A percentile compares a stretch with the other conserved stretches of the same genome.
Conservation (phyloP, 2,329 filamentous ascomycete species). For the Exophiala phaeomuriformis region DNA sequence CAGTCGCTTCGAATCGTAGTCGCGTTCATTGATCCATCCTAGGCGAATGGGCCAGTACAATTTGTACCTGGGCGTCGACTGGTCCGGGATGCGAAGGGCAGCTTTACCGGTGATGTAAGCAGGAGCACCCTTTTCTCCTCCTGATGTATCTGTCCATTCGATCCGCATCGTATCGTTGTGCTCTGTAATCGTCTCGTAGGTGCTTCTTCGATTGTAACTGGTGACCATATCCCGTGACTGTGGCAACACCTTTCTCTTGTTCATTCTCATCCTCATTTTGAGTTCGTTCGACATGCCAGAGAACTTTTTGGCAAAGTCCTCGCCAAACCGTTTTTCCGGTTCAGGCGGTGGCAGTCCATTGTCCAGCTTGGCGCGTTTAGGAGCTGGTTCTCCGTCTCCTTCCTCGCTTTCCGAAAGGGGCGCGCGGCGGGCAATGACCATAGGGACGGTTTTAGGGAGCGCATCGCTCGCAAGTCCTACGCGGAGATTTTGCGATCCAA, state of each 20-base stretch:
- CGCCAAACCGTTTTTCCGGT: constrained; percentile 75
- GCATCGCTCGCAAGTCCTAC: constrained; percentile 95
- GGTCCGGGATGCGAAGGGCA: constrained; percentile 79
- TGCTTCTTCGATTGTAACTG: constrained; percentile 82
- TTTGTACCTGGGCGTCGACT: constrained; percentile 81
- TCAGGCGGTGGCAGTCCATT: constrained; percentile 41
- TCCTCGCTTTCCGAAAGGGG: constrained; percentile 75
- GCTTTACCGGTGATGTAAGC: constrained; percentile 74
- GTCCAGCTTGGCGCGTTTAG: constrained; percentile 56
- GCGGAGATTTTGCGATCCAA: constrained; percentile 88
- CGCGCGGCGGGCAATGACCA: constrained; percentile 78
- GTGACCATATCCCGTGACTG: constrained; percentile 94
- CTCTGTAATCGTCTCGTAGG: constrained; percentile 79
- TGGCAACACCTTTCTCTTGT: constrained; percentile 91
- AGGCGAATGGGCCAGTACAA: constrained; percentile 85
- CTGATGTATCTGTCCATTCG: constrained; percentile 82
- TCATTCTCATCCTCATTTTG: constrained; percentile 81
- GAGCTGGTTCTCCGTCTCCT: constrained; percentile 68
- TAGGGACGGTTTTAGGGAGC: constrained; percentile 85
- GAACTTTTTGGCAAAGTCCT: constrained; percentile 67
- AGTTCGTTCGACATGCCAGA: constrained; percentile 77
- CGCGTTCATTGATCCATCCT: constrained; percentile 83
- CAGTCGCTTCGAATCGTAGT: constrained; percentile 72
- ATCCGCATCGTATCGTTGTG: constrained; percentile 92
- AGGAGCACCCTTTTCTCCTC: constrained; percentile 50